phyloP scores from a whole-genome alignment of 805 yeast species.

The Saturnispora sanitii region DNA sequence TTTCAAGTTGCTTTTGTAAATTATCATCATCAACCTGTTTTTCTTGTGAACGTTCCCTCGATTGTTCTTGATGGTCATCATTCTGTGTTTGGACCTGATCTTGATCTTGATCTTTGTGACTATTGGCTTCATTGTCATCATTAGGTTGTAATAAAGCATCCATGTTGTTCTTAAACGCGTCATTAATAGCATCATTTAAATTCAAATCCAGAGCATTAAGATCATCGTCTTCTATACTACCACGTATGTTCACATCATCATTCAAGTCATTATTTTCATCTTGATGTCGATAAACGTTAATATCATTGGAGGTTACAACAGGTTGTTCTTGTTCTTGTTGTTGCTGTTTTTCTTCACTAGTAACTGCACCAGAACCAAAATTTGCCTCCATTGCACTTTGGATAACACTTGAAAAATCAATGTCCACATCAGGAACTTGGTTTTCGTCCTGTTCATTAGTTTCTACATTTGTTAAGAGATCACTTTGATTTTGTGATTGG shows the following conservation, averaged over 20 bases:
- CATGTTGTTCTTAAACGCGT: constrained; percentile 10
- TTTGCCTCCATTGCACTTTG: constrained; percentile 13
- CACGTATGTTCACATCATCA: background rate
- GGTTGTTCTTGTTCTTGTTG: background rate
- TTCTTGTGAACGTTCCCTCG: background rate
- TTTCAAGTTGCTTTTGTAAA: too few species aligned
- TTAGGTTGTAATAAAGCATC: constrained; percentile 5
- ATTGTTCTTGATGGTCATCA: background rate
- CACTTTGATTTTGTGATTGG: too few species aligned
- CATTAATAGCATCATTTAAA: constrained; percentile 11
- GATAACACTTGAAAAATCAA: constrained; percentile 11
- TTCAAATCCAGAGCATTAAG: background rate
- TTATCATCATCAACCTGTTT: background rate
- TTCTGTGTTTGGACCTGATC: background rate
- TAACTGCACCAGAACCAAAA: background rate
- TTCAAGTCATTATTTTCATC: background rate
- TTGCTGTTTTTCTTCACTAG: background rate
- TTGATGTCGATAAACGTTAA: background rate
- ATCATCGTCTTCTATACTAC: background rate
- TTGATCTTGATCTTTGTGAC: background rate
- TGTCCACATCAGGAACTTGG: background rate
- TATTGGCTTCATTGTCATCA: background rate
- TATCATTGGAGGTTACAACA: too few species aligned
- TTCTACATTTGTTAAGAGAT: background rate
- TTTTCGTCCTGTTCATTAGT: constrained; percentile 1